A percentile compares a stretch with the other conserved stretches of the same genome.
Evolutionary conservation across 768 basidiomycete species (phyloP).

Genomic region (Podaxis sp.): DNA sequence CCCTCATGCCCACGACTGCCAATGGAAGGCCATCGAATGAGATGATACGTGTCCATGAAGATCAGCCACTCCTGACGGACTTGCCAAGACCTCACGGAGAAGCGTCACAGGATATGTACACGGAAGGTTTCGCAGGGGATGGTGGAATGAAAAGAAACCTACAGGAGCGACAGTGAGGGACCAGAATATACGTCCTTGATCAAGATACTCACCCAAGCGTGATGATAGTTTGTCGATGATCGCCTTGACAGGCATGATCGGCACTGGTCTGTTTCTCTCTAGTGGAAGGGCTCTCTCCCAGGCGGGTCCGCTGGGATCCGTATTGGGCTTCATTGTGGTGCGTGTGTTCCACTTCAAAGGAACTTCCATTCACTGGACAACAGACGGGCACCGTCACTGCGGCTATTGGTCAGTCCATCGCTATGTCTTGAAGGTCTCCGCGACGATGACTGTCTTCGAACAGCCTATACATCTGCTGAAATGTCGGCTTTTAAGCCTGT

Average conservation of each 20-base stretch:
- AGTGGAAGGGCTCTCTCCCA: conserved; percentile 47
- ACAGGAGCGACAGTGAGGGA: conserved; percentile 31
- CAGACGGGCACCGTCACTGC: conserved; percentile 35
- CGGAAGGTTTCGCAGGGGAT: conserved; percentile 11
- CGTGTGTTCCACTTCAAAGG: conserved; percentile 6
- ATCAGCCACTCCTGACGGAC: conserved; percentile 9
- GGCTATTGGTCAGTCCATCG: conserved; percentile 23
- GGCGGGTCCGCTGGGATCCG: conserved; percentile 53
- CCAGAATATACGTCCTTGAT: neutral
- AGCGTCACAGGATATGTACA: neutral
- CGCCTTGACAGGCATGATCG: conserved; percentile 39
- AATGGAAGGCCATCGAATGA: neutral
- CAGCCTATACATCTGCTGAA: conserved; percentile 38
- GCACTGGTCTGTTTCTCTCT: conserved; percentile 58
- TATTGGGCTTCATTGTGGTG: conserved; percentile 47
- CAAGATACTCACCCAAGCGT: neutral
- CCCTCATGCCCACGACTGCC: neutral
- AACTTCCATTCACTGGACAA: neutral
- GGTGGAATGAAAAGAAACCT: conserved; percentile 24
- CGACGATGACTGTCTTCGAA: neutral
- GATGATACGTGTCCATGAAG: neutral
- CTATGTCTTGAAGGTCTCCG: neutral
- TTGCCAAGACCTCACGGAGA: neutral
- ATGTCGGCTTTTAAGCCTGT: conserved; percentile 64
- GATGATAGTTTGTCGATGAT: conserved; percentile 30